phyloP scores from a whole-genome alignment of 148 eudicot species.

The Diospyros kaki region DNA sequence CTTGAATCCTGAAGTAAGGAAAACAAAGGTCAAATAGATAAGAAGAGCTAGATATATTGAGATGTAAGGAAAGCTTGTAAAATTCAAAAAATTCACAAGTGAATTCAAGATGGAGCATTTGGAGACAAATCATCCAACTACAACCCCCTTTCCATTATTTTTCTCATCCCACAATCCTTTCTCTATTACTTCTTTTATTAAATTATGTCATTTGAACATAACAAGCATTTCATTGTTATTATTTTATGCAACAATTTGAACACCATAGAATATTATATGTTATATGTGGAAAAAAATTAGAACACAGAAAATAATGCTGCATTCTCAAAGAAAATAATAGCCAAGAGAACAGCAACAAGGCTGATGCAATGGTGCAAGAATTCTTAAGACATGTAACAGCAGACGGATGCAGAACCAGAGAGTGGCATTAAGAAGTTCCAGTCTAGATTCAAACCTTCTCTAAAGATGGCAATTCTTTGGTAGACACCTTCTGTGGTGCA shows the following conservation, averaged over 20 bases:
- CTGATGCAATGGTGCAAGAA: neutral
- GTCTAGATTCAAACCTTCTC: slow-evolving; percentile 29
- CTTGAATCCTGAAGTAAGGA: slow-evolving; percentile 38
- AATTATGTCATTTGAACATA: too few relatives aligned
- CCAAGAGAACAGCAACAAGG: neutral
- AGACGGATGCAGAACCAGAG: too few relatives aligned
- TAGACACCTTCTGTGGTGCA: slow-evolving; percentile 45
- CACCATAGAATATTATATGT: too few relatives aligned
- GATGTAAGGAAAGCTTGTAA: neutral
- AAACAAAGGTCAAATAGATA: neutral
- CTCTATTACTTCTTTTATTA: too few relatives aligned
- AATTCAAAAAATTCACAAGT: neutral
- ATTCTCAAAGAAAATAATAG: too few relatives aligned
- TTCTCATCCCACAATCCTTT: too few relatives aligned
- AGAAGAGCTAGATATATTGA: neutral
- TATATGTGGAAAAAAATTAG: too few relatives aligned
- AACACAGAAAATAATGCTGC: too few relatives aligned
- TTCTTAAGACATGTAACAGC: neutral
- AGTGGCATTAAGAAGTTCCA: neutral
- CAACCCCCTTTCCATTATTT: neutral
- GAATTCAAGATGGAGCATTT: neutral
- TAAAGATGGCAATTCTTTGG: slow-evolving; percentile 26
- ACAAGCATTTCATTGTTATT: too few relatives aligned
- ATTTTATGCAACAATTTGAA: too few relatives aligned
- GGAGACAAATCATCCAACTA: neutral